phyloP scores from a whole-genome alignment of 208 protist species.

The Leishmania martiniquensis region DNA sequence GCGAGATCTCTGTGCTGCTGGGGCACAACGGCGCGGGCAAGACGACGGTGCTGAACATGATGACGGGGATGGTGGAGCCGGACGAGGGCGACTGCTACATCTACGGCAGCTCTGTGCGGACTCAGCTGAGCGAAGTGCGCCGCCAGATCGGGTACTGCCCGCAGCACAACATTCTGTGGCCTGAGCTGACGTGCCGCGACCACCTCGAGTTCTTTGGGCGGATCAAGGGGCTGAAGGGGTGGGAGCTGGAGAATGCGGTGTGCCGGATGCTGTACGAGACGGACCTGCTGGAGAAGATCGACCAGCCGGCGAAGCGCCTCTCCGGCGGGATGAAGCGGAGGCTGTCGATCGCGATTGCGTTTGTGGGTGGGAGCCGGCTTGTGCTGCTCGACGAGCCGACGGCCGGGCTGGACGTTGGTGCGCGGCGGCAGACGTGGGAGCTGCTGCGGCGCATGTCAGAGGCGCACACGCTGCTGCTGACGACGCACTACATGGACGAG shows the following conservation, averaged over 20 bases:
- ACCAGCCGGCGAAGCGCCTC: slow-evolving; percentile 31
- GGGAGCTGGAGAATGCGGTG: slow-evolving; percentile 37
- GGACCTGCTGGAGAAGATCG: slow-evolving; percentile 64
- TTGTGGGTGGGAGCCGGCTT: slow-evolving; percentile 72
- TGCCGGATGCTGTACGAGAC: slow-evolving; percentile 48
- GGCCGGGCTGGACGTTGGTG: slow-evolving; percentile 80
- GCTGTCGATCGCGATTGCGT: slow-evolving; percentile 83
- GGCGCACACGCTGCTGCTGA: slow-evolving; percentile 58
- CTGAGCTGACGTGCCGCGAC: slow-evolving; percentile 84
- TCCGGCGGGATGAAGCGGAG: slow-evolving; percentile 89
- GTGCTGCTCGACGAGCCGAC: slow-evolving; percentile 92
- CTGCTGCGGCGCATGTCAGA: slow-evolving; percentile 46
- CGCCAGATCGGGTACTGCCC: slow-evolving; percentile 74
- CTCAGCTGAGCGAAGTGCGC: slow-evolving; percentile 45
- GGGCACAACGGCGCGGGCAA: slow-evolving; percentile 90
- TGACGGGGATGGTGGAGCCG: slow-evolving; percentile 70
- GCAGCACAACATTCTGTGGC: slow-evolving; percentile 62
- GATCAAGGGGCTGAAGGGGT: slow-evolving; percentile 83
- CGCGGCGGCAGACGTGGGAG: slow-evolving; percentile 78
- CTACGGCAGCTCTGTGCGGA: slow-evolving; percentile 64
- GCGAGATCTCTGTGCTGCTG: slow-evolving; percentile 78
- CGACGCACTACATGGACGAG: slow-evolving; percentile 97
- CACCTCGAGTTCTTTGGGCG: slow-evolving; percentile 89
- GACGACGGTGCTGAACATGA: slow-evolving; percentile 77
- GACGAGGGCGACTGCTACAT: slow-evolving; percentile 72